These are phyloP conservation scores for Kurtzmaniella cleridarum DNA, from an alignment of 805 yeast genomes.

Conservation along the genomic window DNA sequence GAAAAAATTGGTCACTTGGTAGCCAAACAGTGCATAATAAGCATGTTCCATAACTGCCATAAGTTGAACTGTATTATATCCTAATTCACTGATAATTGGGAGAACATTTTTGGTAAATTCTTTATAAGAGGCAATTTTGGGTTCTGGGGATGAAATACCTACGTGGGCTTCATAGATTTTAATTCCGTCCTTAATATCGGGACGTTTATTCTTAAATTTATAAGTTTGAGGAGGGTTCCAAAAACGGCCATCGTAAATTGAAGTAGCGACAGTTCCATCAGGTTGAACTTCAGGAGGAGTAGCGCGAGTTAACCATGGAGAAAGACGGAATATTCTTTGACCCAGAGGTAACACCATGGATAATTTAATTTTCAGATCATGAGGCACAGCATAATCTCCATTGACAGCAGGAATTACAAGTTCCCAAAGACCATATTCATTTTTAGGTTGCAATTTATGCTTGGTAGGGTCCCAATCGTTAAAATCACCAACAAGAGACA, in stretches of 20 bases:
- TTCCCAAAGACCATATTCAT: constrained; percentile 68
- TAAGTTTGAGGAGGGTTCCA: constrained; percentile 65
- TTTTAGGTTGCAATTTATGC: constrained; percentile 49
- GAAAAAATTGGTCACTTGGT: constrained; percentile 89
- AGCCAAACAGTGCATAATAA: constrained; percentile 96
- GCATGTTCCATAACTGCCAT: constrained; percentile 99
- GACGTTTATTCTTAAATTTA: constrained; percentile 59
- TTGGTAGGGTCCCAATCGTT: constrained; percentile 67
- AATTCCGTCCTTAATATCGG: constrained; percentile 45
- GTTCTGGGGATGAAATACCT: constrained; percentile 91
- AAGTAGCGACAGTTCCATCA: constrained; percentile 8
- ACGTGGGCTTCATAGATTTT: constrained; percentile 93
- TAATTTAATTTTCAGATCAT: constrained; percentile 74
- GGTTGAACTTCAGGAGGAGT: constrained; percentile 56
- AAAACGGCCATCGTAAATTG: constrained; percentile 76
- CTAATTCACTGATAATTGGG: constrained; percentile 80
- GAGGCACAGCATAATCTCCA: constrained; percentile 66
- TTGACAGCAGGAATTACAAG: constrained; percentile 46
- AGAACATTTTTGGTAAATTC: constrained; percentile 77
- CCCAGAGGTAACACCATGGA: constrained; percentile 63
- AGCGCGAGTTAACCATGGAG: constrained; percentile 86
- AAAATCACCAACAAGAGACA: constrained; percentile 87
- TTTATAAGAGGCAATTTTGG: constrained; percentile 74
- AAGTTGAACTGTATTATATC: constrained; percentile 88
- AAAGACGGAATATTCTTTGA: constrained; percentile 69